These are phyloP conservation scores for Wallacemonas rigidus DNA, from an alignment of 208 protist genomes.

Conservation along the genomic window DNA sequence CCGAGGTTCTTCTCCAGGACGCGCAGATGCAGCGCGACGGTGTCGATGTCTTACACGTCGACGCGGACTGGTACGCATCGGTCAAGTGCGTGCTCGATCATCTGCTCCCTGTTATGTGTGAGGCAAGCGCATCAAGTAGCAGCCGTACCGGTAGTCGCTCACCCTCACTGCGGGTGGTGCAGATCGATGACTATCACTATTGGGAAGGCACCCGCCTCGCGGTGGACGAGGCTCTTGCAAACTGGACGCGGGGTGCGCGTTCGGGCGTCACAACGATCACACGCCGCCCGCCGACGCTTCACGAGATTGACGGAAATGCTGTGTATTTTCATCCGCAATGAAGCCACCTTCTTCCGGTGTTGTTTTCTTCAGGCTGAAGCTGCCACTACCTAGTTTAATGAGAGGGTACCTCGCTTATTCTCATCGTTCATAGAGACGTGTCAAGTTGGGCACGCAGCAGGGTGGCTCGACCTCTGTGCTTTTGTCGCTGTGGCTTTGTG, in stretches of 20 bases:
- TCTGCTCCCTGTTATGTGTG: slow-evolving; percentile 36
- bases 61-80: slow-evolving; percentile 85
- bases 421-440: too few species aligned
- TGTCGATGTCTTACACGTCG: slow-evolving; percentile 66
- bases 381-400: too few species aligned
- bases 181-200: slow-evolving; percentile 87
- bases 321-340: slow-evolving; percentile 43
- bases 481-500: neutral
- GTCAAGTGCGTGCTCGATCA: slow-evolving; percentile 48
- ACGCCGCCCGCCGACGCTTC: slow-evolving; percentile 8
- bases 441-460: too few species aligned
- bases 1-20: slow-evolving; percentile 36
- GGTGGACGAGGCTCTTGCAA: slow-evolving; percentile 56
- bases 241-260: neutral
- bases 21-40: slow-evolving; percentile 23
- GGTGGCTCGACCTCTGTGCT: neutral
- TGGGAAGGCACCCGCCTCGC: slow-evolving; percentile 65
- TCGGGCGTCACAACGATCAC: neutral
- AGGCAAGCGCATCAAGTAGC: neutral
- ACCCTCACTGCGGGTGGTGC: slow-evolving; percentile 37
- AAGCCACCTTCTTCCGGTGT: neutral
- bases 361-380: too few species aligned
- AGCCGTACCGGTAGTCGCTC: neutral
- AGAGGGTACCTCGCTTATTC: too few species aligned
- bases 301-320: slow-evolving; percentile 62